Percentiles rank a stretch among this genome's conserved stretches.
Conservation (phyloP, 2,329 filamentous ascomycete genomes). For the Monosporascus sp. region DNA sequence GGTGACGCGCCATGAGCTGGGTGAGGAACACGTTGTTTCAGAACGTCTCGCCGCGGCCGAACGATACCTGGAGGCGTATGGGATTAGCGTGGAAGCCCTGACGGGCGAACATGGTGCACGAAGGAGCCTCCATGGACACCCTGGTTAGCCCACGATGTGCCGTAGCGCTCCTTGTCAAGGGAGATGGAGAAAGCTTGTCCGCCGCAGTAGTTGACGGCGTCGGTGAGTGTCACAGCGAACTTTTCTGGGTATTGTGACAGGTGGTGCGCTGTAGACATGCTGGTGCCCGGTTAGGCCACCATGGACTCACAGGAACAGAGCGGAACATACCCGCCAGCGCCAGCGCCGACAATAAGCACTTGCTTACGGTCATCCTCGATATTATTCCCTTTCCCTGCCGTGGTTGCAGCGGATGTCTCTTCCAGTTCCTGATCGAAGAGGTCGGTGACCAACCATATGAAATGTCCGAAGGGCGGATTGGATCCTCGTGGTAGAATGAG, state of each 20-base stretch:
- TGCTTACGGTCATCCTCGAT: conserved; percentile 21
- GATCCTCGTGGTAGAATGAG: no score
- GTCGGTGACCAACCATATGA: conserved; percentile 4
- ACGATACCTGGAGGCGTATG: conserved; percentile 49
- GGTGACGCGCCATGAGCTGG: conserved; percentile 42
- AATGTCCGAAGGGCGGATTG: no score
- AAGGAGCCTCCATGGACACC: conserved; percentile 54
- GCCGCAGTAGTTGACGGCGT: conserved; percentile 53
- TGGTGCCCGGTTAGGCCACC: conserved; percentile 2
- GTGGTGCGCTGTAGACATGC: conserved; percentile 54
- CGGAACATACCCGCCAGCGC: conserved; percentile 29
- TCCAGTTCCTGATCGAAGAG: conserved; percentile 16
- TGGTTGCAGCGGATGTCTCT: conserved; percentile 8
- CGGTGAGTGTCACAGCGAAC: conserved; percentile 54
- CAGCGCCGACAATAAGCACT: conserved; percentile 36
- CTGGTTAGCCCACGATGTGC: conserved; percentile 58
- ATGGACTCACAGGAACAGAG: neutral
- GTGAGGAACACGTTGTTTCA: conserved; percentile 54
- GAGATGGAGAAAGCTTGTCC: conserved; percentile 59
- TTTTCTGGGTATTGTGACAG: conserved; percentile 53
- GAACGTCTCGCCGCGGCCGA: conserved; percentile 49
- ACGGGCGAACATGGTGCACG: conserved; percentile 50
- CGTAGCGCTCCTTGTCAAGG: conserved; percentile 50
- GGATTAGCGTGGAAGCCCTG: conserved; percentile 49
- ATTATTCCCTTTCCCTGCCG: conserved; percentile 17